Percentiles rank a stretch among this genome's conserved stretches.
phyloP scores from a whole-genome alignment of 176 grass and related monocot genomes.

The Typha latifolia region DNA sequence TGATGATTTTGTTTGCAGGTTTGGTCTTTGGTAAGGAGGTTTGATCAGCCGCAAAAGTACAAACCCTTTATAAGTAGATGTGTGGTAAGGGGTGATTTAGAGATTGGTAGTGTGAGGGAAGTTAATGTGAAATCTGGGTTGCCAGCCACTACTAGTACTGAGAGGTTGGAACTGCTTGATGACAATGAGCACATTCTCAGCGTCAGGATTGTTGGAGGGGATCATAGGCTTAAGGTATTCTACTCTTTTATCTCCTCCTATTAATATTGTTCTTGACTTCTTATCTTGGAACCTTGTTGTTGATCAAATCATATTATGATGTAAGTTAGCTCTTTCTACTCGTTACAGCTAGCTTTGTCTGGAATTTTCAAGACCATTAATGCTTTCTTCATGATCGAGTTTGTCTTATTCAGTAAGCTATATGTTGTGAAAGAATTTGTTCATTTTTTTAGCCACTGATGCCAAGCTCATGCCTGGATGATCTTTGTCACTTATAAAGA shows the following conservation, averaged over 20 bases:
- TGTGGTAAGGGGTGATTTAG: constrained; percentile 66
- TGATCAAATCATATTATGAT: no score
- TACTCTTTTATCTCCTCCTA: not conserved
- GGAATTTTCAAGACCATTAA: no score
- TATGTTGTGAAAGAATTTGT: no score
- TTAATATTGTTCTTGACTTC: not conserved
- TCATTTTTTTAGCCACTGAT: no score
- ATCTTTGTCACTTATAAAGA: no score
- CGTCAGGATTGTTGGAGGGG: constrained; percentile 83
- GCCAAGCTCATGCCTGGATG: no score
- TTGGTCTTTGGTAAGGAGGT: constrained; percentile 95
- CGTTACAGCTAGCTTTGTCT: no score
- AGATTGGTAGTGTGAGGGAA: constrained; percentile 83
- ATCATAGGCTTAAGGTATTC: constrained; percentile 74
- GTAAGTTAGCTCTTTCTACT: no score
- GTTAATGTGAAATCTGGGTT: constrained; percentile 91
- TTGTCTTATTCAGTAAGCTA: no score
- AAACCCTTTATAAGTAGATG: constrained; percentile 95
- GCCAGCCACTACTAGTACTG: constrained; percentile 79
- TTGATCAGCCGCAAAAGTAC: constrained; percentile 93
- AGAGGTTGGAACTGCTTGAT: constrained; percentile 70
- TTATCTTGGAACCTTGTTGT: not conserved
- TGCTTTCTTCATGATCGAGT: no score
- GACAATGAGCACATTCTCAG: constrained; percentile 88
- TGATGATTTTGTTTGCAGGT: constrained; percentile 35